Evolutionary conservation across 768 basidiomycete genomes (phyloP).

Genomic region (Daedalea quercina): DNA sequence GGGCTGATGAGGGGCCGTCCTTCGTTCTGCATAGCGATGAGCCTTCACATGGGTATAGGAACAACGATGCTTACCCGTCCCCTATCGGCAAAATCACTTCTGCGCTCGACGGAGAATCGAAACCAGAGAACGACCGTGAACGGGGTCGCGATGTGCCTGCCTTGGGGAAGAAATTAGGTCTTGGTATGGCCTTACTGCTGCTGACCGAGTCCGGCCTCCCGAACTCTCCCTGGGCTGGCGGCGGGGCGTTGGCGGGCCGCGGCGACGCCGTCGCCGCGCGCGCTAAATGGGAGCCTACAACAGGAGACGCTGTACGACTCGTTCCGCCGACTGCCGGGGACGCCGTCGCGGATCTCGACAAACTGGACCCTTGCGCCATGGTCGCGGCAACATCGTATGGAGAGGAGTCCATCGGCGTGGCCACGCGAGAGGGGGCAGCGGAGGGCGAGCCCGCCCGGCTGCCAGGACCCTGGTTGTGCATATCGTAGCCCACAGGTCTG

Average conservation of each 20-base stretch:
- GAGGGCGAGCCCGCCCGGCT: conserved; percentile 5
- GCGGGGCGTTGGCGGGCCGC: not conserved
- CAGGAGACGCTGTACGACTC: not conserved
- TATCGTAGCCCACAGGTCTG: conserved; percentile 3
- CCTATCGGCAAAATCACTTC: conserved; percentile 18
- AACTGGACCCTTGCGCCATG: not conserved
- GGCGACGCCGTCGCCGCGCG: not conserved
- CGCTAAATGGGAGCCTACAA: not conserved
- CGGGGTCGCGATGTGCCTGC: conserved; percentile 42
- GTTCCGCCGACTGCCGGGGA: conserved; percentile 5
- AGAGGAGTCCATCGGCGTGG: not conserved
- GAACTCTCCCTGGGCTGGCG: not conserved
- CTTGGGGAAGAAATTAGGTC: conserved; percentile 62
- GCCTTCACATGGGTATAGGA: not conserved
- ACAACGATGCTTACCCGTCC: conserved; percentile 12
- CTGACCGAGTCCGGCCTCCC: not conserved
- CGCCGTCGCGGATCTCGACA: not conserved
- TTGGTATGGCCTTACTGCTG: conserved; percentile 28
- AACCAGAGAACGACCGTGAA: conserved; percentile 73
- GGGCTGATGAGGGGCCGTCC: not conserved
- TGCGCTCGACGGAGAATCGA: conserved; percentile 32
- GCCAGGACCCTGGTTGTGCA: not conserved
- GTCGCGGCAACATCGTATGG: not conserved
- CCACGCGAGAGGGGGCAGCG: conserved; percentile 4
- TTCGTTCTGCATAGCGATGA: not conserved